These are phyloP conservation scores for Cercospora sesami DNA, from an alignment of 2,329 filamentous ascomycete species.

Conservation along the genomic window DNA sequence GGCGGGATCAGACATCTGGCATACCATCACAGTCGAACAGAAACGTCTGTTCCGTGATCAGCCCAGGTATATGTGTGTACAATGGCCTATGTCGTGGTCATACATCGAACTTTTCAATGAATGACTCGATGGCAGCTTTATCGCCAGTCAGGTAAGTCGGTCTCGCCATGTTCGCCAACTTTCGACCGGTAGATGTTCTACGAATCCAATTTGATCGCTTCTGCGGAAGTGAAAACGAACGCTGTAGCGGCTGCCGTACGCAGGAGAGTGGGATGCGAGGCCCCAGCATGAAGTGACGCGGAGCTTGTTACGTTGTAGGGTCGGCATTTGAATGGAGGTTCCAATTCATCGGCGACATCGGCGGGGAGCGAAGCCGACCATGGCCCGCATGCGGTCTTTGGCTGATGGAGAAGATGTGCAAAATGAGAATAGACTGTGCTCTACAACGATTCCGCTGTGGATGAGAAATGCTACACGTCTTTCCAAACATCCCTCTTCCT, in stretches of 20 bases:
- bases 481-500: background rate
- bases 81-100: conserved; percentile 42
- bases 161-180: conserved; percentile 11
- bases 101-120: conserved; percentile 85
- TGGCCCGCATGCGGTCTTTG: background rate
- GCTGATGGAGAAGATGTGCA: background rate
- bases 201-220: background rate
- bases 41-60: conserved; percentile 64
- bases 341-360: background rate
- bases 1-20: conserved; percentile 25
- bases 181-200: background rate
- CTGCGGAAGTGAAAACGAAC: background rate
- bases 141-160: conserved; percentile 72
- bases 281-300: background rate
- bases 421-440: background rate
- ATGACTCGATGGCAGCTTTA: conserved; percentile 71
- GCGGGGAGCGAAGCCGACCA: background rate
- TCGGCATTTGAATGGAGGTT: background rate
- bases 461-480: background rate
- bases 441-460: background rate
- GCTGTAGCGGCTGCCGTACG: background rate
- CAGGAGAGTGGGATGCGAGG: background rate
- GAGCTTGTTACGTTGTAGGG: background rate
- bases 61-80: conserved; percentile 6
- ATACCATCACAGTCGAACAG: conserved; percentile 96